Base-by-base conservation (phyloP, 208 protist species). In the Balamuthia mandrillaris region DNA sequence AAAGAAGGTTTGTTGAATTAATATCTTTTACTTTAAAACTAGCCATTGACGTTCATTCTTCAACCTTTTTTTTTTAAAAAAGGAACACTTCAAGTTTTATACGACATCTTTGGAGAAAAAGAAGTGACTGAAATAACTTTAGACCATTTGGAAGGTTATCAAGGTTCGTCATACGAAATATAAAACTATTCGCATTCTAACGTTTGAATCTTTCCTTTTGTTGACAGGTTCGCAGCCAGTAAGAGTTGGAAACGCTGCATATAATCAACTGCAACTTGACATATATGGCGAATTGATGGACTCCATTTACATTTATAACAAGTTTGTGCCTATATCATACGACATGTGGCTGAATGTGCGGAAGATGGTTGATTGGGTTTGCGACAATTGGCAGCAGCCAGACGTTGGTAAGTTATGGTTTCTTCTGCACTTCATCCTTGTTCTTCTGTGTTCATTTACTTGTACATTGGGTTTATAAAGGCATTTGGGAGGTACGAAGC, bases 401-500 rank as follows among this genome's bases (percentile, higher is more conserved):
- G 90, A 92, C 21, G 78, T 88, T 27, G 86, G 86, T 56, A 61
- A 37, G 3, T 31, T 21, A 29, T 27, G 39, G 16, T 1, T 4
- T 14, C 7, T 33, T 3, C 21, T 39, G 35, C 29, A 49, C n/a
- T n/a, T n/a, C n/a, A n/a, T n/a, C n/a, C n/a, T n/a, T n/a, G n/a
- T n/a, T 56, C 49, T 56, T n/a, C 21, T n/a, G 21, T 56, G n/a
- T 21, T n/a, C 49, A n/a, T 56, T 56, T n/a, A n/a, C n/a, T n/a
- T n/a, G n/a, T n/a, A n/a, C n/a, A n/a, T n/a, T n/a, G n/a, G n/a
- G n/a, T n/a, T 70, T 70, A 61, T 70, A 24, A 82, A 77, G 86
- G 86, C 6, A 84, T 92, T 27, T 92, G 90, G 90, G 90, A 92
- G 52, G 89, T 92, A 9, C 39, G 90, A 58, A 87, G 89, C 33